These are phyloP conservation scores for Ceratobasidium sp. DNA, from an alignment of 1,284 basidiomycete genomes.

Conservation along the genomic window DNA sequence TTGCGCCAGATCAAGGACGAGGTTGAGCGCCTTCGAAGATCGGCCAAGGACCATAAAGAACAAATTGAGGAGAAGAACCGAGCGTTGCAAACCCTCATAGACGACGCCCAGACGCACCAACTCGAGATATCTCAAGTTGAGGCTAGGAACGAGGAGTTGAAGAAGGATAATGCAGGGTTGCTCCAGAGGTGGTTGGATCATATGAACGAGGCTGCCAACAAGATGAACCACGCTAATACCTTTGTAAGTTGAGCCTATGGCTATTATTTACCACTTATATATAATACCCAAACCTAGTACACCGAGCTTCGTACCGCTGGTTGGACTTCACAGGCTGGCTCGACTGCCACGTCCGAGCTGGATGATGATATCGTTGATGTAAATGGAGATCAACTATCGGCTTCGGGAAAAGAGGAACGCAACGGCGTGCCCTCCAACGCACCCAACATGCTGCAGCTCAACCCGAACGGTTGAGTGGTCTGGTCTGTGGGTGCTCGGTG, in stretches of 20 bases:
- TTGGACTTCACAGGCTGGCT: constrained; percentile 23
- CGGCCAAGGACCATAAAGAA: constrained; percentile 86
- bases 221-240: constrained; percentile 89
- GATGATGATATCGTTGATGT: constrained; percentile 36
- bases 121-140: constrained; percentile 91
- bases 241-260: constrained; percentile 40
- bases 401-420: constrained; percentile 41
- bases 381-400: constrained; percentile 25
- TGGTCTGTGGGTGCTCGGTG: constrained; percentile 32
- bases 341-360: constrained; percentile 33
- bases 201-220: constrained; percentile 91
- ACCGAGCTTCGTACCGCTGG: constrained; percentile 19
- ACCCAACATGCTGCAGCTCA: constrained; percentile 36
- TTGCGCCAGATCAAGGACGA: constrained; percentile 78
- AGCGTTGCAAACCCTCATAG: constrained; percentile 90
- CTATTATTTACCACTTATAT: constrained; percentile 12
- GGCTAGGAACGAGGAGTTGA: constrained; percentile 84
- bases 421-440: constrained; percentile 36
- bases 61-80: constrained; percentile 88
- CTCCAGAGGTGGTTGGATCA: constrained; percentile 95
- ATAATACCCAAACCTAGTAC: constrained; percentile 27
- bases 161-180: constrained; percentile 92
- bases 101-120: constrained; percentile 90
- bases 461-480: constrained; percentile 37
- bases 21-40: constrained; percentile 70